Base-by-base conservation (phyloP, 192 early-diverging fungal genomes). In the Thoreauomyces humboldtii region DNA sequence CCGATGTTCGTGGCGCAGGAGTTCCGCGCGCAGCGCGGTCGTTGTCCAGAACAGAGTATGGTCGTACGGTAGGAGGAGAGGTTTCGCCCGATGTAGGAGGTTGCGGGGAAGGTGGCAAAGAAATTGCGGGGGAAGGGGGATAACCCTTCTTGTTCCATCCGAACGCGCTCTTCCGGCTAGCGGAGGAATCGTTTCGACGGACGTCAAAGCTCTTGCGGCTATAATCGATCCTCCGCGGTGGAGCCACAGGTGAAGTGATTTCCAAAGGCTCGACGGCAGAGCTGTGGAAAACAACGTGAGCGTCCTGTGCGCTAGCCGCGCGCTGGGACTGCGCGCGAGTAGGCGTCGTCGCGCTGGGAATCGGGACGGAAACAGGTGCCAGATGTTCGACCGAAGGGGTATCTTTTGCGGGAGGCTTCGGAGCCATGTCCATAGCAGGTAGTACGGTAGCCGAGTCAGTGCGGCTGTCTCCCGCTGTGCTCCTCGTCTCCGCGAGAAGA, bases 201-300 rank as follows among this genome's bases (percentile, higher is more conserved):
- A 69, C 59, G 36, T 69, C 67, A n/a, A 69, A 55, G 34, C 56
- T 60, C 48, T 68, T 68, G n/a, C 65, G 65, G 25, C 57, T 58
- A 36, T 66, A 66, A 28, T 64, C 62, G 34, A 64, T 42, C 32
- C 50, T 52, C 27, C 50, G 50, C 6, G 50, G 50, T 5, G 50
- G 50, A 17, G 50, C 4, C 19, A 52, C 50, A 6, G 50, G 50
- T 25, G 50, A 17, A 27, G 25, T n/a, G n/a, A n/a, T 29, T 2
- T 15, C 17, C 17, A 52, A 22, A 31, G 50, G 50, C 11, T 41
- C 38, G 15, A 14, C 55, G 15, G 33, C 55, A 35, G 36, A 36
- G 56, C 38, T 59, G 19, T 61, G 29, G 59, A 25, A 61, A 21
- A 61, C 42, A 11, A 25, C 55, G 22, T 36, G 55, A 4, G 50